Base-by-base conservation (phyloP, 176 grass and related monocot species). In the Phyllostachys edulis region DNA sequence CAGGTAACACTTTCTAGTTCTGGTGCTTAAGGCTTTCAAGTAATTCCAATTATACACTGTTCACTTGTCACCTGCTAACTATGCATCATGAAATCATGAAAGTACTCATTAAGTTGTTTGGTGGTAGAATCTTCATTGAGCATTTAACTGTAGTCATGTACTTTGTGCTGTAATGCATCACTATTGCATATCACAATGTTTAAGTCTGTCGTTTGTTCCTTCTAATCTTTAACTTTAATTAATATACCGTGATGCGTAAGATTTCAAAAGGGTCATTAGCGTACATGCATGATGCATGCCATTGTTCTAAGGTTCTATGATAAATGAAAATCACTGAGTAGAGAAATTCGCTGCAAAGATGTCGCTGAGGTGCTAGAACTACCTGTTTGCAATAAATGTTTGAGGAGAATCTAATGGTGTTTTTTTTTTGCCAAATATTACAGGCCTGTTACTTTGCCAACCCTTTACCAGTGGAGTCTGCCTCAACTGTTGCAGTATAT, bases 371-470 rank as follows among this genome's bases (percentile, higher is more conserved):
- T 8, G 0, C 5, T 77, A 81, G 12, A 70, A 72, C 9, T 36
- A 61, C 13, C 18, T 44, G 5, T 37, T 85, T 77, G 55, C 38
- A 72, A 12, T 42, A 37, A 38, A 57, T 73, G 44, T 20, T 64
- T 52, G 46, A 85, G 49, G 62, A 84, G 49, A 90, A 77, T 61
- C 29, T 55, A 47, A 32, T 66, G 49, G 11, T 63, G 39, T 29
- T 29, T 29, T 49, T 41, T 87, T 76, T 68, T 54, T 34, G 14
- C 65, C 15, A 41, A 82, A 82, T 61, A 69, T 71, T 36, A 16
- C 92, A 94, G 92, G 87, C 89, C 6, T 89, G 85, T 79, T 94
- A 94, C 81, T 90, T 92, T 77, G 87, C 92, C 41, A 89, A 69
- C 60, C 82, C 78, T 83, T 86, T 94, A 80, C 90, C 92, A 17